Evolutionary conservation across 352 stramenopile genomes (phyloP).

Genomic region (Thalassiosira hispida): DNA sequence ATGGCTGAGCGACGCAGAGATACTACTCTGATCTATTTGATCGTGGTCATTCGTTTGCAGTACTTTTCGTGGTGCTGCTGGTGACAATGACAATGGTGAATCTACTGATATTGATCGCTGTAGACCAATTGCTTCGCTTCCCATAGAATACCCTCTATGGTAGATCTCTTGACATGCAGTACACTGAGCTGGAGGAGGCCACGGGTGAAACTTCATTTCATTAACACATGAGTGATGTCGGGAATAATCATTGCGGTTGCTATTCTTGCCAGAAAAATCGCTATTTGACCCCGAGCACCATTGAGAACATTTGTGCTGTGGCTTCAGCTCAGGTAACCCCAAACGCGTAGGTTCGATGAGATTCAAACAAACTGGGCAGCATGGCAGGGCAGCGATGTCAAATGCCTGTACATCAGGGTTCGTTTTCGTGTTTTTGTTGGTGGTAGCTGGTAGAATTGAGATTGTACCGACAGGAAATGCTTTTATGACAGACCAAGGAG

Average conservation of each 20-base stretch:
- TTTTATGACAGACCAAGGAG: slow-evolving; percentile 65
- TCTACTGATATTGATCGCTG: slow-evolving; percentile 8
- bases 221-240: slow-evolving; percentile 56
- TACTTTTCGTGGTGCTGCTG: slow-evolving; percentile 1
- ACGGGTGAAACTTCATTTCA: slow-evolving; percentile 67
- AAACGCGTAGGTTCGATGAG: slow-evolving; percentile 69
- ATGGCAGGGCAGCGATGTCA: slow-evolving; percentile 52
- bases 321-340: slow-evolving; percentile 59
- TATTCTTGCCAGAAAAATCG: neutral
- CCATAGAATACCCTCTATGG: slow-evolving; percentile 47
- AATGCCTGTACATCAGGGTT: slow-evolving; percentile 14
- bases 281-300: slow-evolving; percentile 53
- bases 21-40: slow-evolving; percentile 31
- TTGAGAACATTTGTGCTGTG: slow-evolving; percentile 68
- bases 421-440: neutral
- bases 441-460: slow-evolving; percentile 27
- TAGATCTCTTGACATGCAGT: slow-evolving; percentile 69
- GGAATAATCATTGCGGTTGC: slow-evolving; percentile 7
- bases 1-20: neutral
- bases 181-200: slow-evolving; percentile 57
- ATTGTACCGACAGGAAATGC: slow-evolving; percentile 53
- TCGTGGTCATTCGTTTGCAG: slow-evolving; percentile 1
- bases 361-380: slow-evolving; percentile 79
- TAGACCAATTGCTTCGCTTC: neutral
- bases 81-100: neutral